Evolutionary conservation across 805 yeast genomes (phyloP), one percentile per base, ranked within the genome.

Genomic region (Metschnikowia henanensis): DNA sequence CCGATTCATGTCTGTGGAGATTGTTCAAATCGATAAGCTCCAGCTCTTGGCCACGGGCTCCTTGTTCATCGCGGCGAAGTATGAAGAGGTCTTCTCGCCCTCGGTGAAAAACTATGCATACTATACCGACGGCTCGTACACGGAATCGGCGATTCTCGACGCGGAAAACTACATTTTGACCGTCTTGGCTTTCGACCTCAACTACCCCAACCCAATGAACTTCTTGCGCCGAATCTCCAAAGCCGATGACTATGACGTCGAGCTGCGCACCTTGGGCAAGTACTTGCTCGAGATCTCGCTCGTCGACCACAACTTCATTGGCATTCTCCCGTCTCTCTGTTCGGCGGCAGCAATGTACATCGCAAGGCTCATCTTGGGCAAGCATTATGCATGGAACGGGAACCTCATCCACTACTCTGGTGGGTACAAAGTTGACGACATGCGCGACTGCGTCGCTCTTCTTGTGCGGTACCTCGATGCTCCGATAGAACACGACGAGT

Each of bases 371-470:
- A 84, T 89, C 65, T 66, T 87, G 53, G 84, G 84, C 17, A 81
- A 66, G 72, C 65, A 57, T 52, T 81, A 65, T 39, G 83, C 81
- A 26, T 91, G 97, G 97, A 82, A 83, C 60, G 85, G 86, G 7
- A 91, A 90, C 65, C 72, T 92, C 52, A 81, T 88, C 37, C 96
- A 89, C 60, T 94, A 92, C 64, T 83, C 94, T 18, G 97, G 97
- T 26, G 97, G 95, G 9, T 87, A 87, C 64, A 77, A 82, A 18
- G 87, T 83, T 50, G 76, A 73, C 32, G 90, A 86, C 55, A 65
- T 94, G 64, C 74, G 75, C 51, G 87, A 87, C 30, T 83, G 89
- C 41, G 78, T 87, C 45, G 82, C 80, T 50, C 75, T 84, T 71
- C 79, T 92, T 50, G 75, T 87, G 63, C 87, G 84, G 60, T 92